A percentile compares a stretch with the other conserved stretches of the same genome.
Conservation (phyloP, 1,284 basidiomycete genomes). For the Lentinula novae-zelandiae region DNA sequence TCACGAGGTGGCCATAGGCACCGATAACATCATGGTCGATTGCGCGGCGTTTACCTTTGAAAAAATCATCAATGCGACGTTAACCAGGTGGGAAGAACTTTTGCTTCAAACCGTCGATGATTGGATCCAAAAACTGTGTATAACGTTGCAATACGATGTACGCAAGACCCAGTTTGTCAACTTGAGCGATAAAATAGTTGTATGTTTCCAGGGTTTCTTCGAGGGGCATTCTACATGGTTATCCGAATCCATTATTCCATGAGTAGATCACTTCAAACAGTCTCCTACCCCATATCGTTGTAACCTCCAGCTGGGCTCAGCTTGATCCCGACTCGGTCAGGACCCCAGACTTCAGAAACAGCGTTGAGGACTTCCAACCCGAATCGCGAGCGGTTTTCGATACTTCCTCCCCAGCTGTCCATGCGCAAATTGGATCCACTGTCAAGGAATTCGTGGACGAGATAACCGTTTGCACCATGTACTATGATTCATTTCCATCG, state of each 20-base stretch:
- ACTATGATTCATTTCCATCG: neutral
- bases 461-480: conserved; percentile 45
- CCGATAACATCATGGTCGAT: conserved; percentile 24
- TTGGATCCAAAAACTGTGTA: neutral
- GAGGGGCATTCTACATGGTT: conserved; percentile 13
- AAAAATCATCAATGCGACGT: conserved; percentile 5
- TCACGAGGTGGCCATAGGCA: conserved; percentile 22
- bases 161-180: conserved; percentile 18
- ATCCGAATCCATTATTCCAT: neutral
- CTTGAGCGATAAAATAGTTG: conserved; percentile 20
- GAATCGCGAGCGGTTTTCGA: conserved; percentile 55
- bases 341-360: conserved; percentile 44
- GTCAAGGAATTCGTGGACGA: conserved; percentile 58
- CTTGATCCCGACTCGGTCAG: conserved; percentile 45
- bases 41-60: conserved; percentile 18
- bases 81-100: neutral
- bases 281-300: conserved; percentile 39
- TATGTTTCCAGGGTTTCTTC: conserved; percentile 23
- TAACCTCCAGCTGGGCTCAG: conserved; percentile 45
- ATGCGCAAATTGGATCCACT: conserved; percentile 50
- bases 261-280: neutral
- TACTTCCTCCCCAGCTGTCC: conserved; percentile 57
- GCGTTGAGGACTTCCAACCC: conserved; percentile 47
- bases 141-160: conserved; percentile 15
- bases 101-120: neutral